These are phyloP conservation scores for Ophiostoma pallidulum DNA, from an alignment of 2,329 filamentous ascomycete genomes.

Conservation along the genomic window DNA sequence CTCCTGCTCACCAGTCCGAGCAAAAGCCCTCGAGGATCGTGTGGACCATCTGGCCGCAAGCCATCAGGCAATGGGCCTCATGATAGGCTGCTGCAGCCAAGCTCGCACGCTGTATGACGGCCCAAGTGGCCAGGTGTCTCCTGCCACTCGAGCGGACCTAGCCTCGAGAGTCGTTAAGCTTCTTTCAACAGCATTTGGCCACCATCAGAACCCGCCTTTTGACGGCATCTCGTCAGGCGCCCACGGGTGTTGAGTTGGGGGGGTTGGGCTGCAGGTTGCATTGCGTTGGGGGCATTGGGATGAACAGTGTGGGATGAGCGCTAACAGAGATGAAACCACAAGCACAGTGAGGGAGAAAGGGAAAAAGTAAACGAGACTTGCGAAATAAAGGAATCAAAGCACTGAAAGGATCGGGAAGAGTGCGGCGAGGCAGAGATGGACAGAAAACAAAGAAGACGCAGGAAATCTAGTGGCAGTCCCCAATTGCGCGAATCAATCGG, in stretches of 20 bases:
- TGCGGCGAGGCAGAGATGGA: not conserved
- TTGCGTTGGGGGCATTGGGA: not conserved
- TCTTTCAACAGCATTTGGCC: not conserved
- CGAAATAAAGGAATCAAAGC: too few species aligned
- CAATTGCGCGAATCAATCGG: slow-evolving; percentile 18
- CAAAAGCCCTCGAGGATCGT: not conserved
- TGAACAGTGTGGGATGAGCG: not conserved
- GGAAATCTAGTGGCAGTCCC: not conserved
- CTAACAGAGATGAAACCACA: not conserved
- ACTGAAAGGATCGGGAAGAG: too few species aligned
- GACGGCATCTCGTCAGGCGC: slow-evolving; percentile 1
- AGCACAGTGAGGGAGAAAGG: not conserved
- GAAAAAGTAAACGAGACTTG: not conserved
- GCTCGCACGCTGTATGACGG: slow-evolving; percentile 2
- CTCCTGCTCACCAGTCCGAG: not conserved
- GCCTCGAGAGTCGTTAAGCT: not conserved
- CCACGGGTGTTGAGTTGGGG: slow-evolving; percentile 3
- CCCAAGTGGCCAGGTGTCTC: slow-evolving; percentile 2
- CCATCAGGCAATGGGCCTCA: not conserved
- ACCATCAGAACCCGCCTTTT: too few species aligned
- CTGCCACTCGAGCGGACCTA: not conserved
- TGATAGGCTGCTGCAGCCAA: not conserved
- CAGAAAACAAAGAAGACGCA: not conserved
- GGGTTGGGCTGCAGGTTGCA: slow-evolving; percentile 18
- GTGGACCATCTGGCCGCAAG: slow-evolving; percentile 2